A percentile compares a stretch with the other conserved stretches of the same genome.
Conservation (phyloP, 495 filamentous ascomycete species). For the Chaetomium cochliodes region DNA sequence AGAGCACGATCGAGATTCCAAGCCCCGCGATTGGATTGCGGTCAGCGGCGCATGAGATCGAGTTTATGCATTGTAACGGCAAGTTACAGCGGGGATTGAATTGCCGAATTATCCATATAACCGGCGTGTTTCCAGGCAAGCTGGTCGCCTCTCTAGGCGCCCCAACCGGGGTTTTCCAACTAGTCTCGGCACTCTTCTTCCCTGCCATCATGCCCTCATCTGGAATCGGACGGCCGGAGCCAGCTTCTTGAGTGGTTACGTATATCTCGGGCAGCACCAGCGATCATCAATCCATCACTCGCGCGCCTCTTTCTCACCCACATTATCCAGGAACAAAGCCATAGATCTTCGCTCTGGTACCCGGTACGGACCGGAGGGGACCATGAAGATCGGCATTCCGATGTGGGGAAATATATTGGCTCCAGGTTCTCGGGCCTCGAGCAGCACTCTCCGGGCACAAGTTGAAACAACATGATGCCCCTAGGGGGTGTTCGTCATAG, state of each 20-base stretch:
- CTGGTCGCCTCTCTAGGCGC: not conserved
- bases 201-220: not conserved
- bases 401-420: not conserved
- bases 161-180: not conserved
- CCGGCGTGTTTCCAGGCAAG: not conserved
- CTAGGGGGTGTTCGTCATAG: not conserved
- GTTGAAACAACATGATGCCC: not conserved
- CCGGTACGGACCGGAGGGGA: not conserved
- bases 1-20: not conserved
- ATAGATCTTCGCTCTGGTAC: not conserved
- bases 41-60: not conserved
- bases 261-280: not conserved
- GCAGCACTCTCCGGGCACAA: not conserved
- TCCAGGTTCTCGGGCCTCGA: not conserved
- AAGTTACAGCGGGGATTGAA: not conserved
- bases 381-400: not conserved
- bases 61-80: not conserved
- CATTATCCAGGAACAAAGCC: not conserved
- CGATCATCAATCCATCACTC: not conserved
- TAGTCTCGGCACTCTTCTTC: not conserved
- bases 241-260: not conserved
- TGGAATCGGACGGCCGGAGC: not conserved
- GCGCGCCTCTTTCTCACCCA: not conserved
- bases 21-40: not conserved
- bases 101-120: slow-evolving; percentile 8